phyloP scores from a whole-genome alignment of 192 early-diverging fungal species.

The Umbelopsis sp. region DNA sequence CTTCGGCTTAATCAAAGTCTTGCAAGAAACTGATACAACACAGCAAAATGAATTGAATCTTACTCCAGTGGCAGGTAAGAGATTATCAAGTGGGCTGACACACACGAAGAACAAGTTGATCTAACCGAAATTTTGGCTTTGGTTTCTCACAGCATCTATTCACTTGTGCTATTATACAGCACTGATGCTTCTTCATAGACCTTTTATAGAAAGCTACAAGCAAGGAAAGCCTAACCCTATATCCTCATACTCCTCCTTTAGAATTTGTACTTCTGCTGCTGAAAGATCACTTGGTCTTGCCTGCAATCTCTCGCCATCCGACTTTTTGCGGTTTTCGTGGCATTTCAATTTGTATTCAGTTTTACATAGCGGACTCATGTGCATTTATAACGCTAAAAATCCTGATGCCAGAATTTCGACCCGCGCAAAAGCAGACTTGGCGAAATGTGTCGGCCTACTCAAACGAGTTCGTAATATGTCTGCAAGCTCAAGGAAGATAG shows the following conservation, averaged over 20 bases:
- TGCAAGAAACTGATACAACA: slow-evolving; percentile 11
- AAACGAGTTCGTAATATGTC: slow-evolving; percentile 31
- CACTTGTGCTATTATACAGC: slow-evolving; percentile 40
- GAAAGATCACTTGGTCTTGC: slow-evolving; percentile 31
- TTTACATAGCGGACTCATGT: slow-evolving; percentile 36
- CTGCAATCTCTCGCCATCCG: slow-evolving; percentile 24
- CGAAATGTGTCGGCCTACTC: slow-evolving; percentile 22
- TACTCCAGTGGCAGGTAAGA: slow-evolving; percentile 37
- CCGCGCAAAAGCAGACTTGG: slow-evolving; percentile 29
- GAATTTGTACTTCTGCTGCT: slow-evolving; percentile 40
- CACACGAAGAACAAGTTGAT: background rate
- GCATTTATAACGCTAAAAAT: slow-evolving; percentile 40
- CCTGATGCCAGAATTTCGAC: slow-evolving; percentile 28
- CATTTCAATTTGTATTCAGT: slow-evolving; percentile 37
- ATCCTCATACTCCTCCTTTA: slow-evolving; percentile 35
- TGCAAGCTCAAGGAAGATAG: slow-evolving; percentile 20
- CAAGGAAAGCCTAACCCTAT: slow-evolving; percentile 20
- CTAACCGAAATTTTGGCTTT: background rate
- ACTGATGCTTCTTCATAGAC: slow-evolving; percentile 41
- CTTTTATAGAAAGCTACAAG: slow-evolving; percentile 34
- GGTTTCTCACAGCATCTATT: slow-evolving; percentile 20
- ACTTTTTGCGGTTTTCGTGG: slow-evolving; percentile 41
- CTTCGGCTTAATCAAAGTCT: slow-evolving; percentile 35
- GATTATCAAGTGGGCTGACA: background rate
- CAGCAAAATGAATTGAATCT: background rate